Percentiles rank a stretch among this genome's conserved stretches.
These are phyloP conservation scores for Metschnikowia drakensbergensis DNA, from an alignment of 805 yeast species.

Conservation along the genomic window DNA sequence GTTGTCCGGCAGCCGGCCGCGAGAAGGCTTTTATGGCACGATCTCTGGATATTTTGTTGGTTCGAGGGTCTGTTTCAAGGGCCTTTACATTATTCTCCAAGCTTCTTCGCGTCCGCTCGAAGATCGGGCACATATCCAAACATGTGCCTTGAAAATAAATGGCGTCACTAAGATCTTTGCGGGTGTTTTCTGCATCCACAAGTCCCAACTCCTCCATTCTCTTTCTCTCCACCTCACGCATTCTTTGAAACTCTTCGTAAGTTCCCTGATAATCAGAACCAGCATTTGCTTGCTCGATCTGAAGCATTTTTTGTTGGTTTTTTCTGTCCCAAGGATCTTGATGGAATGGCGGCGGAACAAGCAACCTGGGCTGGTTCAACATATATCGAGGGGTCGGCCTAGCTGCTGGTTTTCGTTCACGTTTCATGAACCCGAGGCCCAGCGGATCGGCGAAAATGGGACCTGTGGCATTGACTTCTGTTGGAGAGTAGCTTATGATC, in stretches of 20 bases:
- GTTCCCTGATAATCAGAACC: constrained; percentile 63
- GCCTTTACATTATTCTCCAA: constrained; percentile 81
- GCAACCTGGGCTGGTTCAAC: constrained; percentile 32
- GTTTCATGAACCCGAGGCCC: constrained; percentile 26
- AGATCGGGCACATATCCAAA: constrained; percentile 90
- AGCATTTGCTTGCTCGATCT: constrained; percentile 42
- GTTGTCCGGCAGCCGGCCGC: constrained; percentile 97
- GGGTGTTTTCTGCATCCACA: constrained; percentile 82
- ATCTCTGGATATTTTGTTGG: constrained; percentile 49
- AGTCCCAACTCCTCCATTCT: constrained; percentile 77
- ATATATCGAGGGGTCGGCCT: constrained; percentile 37
- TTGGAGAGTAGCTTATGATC: not conserved
- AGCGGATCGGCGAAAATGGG: constrained; percentile 29
- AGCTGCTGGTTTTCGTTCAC: constrained; percentile 7
- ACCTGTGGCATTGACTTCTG: constrained; percentile 24
- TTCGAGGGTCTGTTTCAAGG: constrained; percentile 62
- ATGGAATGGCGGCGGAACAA: constrained; percentile 29
- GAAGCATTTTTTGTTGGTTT: constrained; percentile 63
- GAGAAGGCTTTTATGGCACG: constrained; percentile 88
- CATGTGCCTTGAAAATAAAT: constrained; percentile 86
- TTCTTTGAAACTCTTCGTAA: constrained; percentile 68
- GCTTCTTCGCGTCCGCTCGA: constrained; percentile 83
- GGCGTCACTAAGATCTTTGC: constrained; percentile 84
- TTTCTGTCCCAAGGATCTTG: constrained; percentile 64
- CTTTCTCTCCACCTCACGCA: constrained; percentile 71